These are phyloP conservation scores for Kodamaea laetipori DNA, from an alignment of 805 yeast species.

Conservation along the genomic window DNA sequence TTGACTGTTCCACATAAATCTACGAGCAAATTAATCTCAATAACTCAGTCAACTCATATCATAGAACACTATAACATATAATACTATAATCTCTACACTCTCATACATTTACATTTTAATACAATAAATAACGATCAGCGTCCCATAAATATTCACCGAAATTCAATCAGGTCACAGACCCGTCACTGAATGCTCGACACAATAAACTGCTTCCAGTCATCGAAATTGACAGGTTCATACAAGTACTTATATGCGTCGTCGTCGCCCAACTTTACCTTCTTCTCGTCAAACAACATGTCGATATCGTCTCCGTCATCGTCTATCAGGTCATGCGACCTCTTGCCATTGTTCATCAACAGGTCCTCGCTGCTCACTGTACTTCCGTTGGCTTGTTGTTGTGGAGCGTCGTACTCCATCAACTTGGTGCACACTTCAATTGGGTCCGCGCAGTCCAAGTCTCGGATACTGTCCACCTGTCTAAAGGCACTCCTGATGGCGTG, in stretches of 20 bases:
- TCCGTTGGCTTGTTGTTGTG: slow-evolving; percentile 5
- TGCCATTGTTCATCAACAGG: slow-evolving; percentile 12
- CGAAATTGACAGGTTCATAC: slow-evolving; percentile 37
- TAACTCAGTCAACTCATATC: no score
- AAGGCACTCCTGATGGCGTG: slow-evolving; percentile 48
- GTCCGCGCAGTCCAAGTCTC: slow-evolving; percentile 32
- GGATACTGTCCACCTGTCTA: slow-evolving; percentile 43
- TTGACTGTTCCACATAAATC: no score
- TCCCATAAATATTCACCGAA: slow-evolving; percentile 4
- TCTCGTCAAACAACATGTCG: slow-evolving; percentile 39
- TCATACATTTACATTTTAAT: not conserved
- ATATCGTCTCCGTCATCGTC: slow-evolving; percentile 26
- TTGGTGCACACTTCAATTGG: slow-evolving; percentile 9
- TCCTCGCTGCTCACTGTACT: slow-evolving; percentile 17
- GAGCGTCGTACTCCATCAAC: slow-evolving; percentile 6
- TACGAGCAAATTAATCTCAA: no score
- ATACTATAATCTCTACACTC: not conserved
- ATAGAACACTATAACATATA: not conserved
- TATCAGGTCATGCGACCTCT: slow-evolving; percentile 22
- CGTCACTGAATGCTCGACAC: slow-evolving; percentile 11
- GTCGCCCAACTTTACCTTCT: slow-evolving; percentile 29
- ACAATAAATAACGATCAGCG: slow-evolving; percentile 2
- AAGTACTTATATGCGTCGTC: slow-evolving; percentile 23
- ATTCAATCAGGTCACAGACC: not conserved
- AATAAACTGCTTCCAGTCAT: slow-evolving; percentile 37